Base-by-base conservation (phyloP, 768 basidiomycete genomes). In the Mycena epipterygia region DNA sequence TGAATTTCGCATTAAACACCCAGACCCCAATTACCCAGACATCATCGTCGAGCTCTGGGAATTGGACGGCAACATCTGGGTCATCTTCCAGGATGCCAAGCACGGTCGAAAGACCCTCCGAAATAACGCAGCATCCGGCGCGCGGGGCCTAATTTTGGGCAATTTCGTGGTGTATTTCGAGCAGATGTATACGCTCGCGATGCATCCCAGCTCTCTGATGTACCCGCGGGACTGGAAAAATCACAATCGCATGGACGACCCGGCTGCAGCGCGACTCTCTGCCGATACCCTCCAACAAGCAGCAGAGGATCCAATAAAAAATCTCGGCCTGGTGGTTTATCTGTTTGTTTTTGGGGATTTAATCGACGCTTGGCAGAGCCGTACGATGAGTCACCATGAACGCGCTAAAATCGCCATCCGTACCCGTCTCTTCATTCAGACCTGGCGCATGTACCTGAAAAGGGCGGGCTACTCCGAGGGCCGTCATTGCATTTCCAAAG, bases 401-500 rank as follows among this genome's bases (percentile, higher is more conserved):
- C 56, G 67, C 3, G 67, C 58, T 5, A 59, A 60, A 41, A 68
- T 68, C 23, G 57, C 27, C 48, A 44, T 67, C 17, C 66, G 66
- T 5, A 60, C 66, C 5, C 66, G 32, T 21, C 42, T 67, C 6
- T 67, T 76, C 53, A 39, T 72, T 12, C 8, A 69, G 6, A 53
- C 58, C 52, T 49, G 76, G 76, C 19, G 49, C 21, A 2, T 39
- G n/a, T 73, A 64, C 51, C 58, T 75, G 7, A 9, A 17, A 14
- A 51, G 33, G 5, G 64, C 63, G 12, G 66, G 63, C 2, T 76
- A 74, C 51, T 17, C 57, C 7, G 51, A 59, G 17, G 12, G 27
- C 5, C 51, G 67, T 6, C 71, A 78, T 64, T 78, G 61, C 64
- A 66, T 80, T 30, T 77, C 78, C 21, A 74, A 71, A 2, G 76